A percentile compares a stretch with the other conserved stretches of the same genome.
Conservation (phyloP, 2,329 filamentous ascomycete species). For the Diaporthe longicolla region DNA sequence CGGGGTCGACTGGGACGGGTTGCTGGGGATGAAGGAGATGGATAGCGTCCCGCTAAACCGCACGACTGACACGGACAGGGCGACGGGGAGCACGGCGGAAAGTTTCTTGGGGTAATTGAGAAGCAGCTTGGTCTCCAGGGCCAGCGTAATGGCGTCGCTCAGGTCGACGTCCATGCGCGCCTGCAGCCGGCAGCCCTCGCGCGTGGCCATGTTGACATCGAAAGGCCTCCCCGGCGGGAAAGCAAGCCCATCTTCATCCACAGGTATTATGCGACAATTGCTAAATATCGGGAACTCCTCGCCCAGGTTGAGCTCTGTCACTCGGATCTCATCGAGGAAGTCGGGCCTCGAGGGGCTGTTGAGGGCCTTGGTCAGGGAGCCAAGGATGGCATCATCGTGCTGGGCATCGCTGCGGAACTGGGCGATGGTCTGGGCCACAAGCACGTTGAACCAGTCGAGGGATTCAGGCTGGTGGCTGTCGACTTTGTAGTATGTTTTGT, state of each 20-base stretch:
- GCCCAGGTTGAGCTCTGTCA: slow-evolving; percentile 93
- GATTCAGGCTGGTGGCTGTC: slow-evolving; percentile 96
- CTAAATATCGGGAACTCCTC: slow-evolving; percentile 99
- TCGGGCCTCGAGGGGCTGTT: slow-evolving; percentile 91
- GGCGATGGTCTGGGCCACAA: slow-evolving; percentile 95
- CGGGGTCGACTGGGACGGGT: slow-evolving; percentile 76
- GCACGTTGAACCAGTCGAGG: slow-evolving; percentile 98
- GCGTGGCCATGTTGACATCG: slow-evolving; percentile 65
- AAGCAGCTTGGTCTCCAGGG: slow-evolving; percentile 92
- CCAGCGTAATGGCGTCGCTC: slow-evolving; percentile 94
- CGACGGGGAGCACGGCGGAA: slow-evolving; percentile 91
- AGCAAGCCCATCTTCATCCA: slow-evolving; percentile 81
- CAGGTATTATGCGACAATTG: slow-evolving; percentile 95
- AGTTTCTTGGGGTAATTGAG: slow-evolving; percentile 95
- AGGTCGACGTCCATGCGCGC: slow-evolving; percentile 97
- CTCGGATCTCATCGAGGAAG: slow-evolving; percentile 92
- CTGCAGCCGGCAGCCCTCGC: slow-evolving; percentile 83
- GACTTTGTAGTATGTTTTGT: slow-evolving; percentile 98
- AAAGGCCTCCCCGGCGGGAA: slow-evolving; percentile 67
- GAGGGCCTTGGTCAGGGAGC: slow-evolving; percentile 84
- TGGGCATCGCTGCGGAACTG: slow-evolving; percentile 95
- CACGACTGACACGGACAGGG: slow-evolving; percentile 90
- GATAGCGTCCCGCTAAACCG: slow-evolving; percentile 95
- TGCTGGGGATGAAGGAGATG: slow-evolving; percentile 90
- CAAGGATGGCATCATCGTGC: slow-evolving; percentile 90